Percentiles rank a stretch among this genome's conserved stretches.
These are phyloP conservation scores for Boeremia exigua DNA, from an alignment of 2,329 filamentous ascomycete species.

Conservation along the genomic window DNA sequence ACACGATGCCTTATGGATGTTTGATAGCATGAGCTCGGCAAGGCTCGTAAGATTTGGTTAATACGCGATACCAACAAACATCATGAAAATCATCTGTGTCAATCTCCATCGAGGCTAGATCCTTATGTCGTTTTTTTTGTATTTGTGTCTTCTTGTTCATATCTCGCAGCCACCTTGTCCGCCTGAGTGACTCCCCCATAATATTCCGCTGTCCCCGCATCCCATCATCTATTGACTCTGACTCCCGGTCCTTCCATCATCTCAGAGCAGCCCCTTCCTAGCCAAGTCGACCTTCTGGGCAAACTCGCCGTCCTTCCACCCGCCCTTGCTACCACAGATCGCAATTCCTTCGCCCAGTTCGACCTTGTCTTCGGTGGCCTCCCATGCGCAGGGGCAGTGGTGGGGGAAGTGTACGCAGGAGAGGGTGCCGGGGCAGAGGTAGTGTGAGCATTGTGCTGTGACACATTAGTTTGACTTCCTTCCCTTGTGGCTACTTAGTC, in stretches of 20 bases:
- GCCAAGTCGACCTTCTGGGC: constrained; percentile 79
- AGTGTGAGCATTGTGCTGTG: constrained; percentile 85
- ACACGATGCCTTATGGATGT: background rate
- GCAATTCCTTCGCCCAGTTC: constrained; percentile 76
- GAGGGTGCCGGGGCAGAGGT: constrained; percentile 91
- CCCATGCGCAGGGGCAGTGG: constrained; percentile 91
- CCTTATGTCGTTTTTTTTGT: background rate
- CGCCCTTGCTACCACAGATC: constrained; percentile 76
- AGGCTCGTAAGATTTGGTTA: background rate
- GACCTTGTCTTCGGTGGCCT: constrained; percentile 67
- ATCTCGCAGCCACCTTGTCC: background rate
- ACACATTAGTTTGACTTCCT: background rate
- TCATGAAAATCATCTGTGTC: background rate
- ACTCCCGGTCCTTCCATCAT: background rate
- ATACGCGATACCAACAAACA: background rate
- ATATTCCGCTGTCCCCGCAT: background rate
- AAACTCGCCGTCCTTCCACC: constrained; percentile 74
- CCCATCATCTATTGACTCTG: background rate
- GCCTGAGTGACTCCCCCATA: no score
- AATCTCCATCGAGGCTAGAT: no score
- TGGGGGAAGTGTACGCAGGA: constrained; percentile 96
- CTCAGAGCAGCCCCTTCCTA: constrained; percentile 74
- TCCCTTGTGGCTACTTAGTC: no score
- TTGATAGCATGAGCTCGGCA: background rate
- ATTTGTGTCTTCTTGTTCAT: background rate